These are phyloP conservation scores for Annulohypoxylon nitens DNA, from an alignment of 495 filamentous ascomycete genomes.

Conservation along the genomic window DNA sequence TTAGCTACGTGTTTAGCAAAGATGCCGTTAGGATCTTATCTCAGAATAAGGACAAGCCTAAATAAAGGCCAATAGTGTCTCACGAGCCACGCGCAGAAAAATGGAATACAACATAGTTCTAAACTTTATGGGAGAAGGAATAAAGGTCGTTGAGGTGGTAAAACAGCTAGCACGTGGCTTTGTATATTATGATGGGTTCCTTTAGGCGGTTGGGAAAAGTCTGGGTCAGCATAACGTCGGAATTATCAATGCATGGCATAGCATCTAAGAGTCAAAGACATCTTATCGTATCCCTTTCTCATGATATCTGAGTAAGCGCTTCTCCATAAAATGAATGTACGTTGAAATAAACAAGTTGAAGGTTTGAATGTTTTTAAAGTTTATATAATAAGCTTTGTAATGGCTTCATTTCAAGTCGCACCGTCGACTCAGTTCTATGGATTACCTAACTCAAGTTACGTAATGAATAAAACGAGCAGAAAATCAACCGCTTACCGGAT, in stretches of 20 bases:
- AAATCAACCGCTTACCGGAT: slow-evolving; percentile 26
- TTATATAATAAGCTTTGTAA: background rate
- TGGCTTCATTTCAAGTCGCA: background rate
- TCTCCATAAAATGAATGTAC: background rate
- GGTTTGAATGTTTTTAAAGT: no score
- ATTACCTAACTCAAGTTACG: background rate
- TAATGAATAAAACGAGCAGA: slow-evolving; percentile 41
- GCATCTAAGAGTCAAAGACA: background rate
- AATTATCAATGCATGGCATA: slow-evolving; percentile 2
- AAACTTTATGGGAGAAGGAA: background rate
- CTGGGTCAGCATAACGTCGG: background rate
- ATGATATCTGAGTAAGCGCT: no score
- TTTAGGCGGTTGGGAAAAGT: slow-evolving; percentile 5
- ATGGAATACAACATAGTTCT: background rate
- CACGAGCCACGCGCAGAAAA: background rate
- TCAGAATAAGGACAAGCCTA: slow-evolving; percentile 51
- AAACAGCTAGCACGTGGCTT: background rate
- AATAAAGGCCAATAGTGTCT: slow-evolving; percentile 34
- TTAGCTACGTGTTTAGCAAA: slow-evolving; percentile 84
- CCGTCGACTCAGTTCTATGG: background rate
- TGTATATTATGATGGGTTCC: slow-evolving; percentile 7
- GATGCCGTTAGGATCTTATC: slow-evolving; percentile 84
- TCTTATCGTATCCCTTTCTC: background rate
- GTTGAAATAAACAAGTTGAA: background rate
- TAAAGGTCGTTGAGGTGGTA: background rate